These are phyloP conservation scores for Blastomyces emzantsi DNA, from an alignment of 2,329 filamentous ascomycete genomes.

Conservation along the genomic window DNA sequence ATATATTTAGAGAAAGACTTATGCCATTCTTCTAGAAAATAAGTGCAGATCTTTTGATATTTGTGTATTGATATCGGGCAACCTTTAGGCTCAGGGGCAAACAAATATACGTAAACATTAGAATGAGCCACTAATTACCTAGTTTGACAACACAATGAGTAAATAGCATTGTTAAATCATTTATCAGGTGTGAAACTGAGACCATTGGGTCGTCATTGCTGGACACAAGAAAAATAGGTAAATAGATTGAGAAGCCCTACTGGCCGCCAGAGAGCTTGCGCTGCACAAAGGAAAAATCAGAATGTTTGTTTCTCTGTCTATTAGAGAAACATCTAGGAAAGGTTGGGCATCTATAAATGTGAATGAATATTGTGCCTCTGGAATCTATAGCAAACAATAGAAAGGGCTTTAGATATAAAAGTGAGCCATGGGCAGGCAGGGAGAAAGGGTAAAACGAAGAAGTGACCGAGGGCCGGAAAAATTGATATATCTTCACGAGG, in stretches of 20 bases:
- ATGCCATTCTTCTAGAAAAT: too few species aligned
- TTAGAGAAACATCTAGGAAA: neutral
- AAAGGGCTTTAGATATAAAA: neutral
- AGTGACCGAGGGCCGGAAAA: neutral
- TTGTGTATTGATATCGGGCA: too few species aligned
- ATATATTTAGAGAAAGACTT: too few species aligned
- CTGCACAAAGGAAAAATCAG: neutral
- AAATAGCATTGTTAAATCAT: too few species aligned
- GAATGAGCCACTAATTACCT: too few species aligned
- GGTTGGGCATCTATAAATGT: neutral
- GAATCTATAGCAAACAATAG: neutral
- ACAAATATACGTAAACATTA: too few species aligned
- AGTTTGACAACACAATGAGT: too few species aligned
- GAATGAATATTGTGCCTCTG: neutral
- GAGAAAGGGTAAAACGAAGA: neutral
- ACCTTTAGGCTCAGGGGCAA: too few species aligned
- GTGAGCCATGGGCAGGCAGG: neutral
- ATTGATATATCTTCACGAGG: neutral
- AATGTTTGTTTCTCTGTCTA: neutral
- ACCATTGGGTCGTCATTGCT: neutral
- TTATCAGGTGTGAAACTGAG: too few species aligned
- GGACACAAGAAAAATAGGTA: neutral
- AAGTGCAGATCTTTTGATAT: too few species aligned
- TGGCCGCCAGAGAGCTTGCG: neutral
- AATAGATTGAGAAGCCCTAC: neutral